Evolutionary conservation across 2,329 filamentous ascomycete species (phyloP).

Genomic region (Pestalotiopsis sp.): DNA sequence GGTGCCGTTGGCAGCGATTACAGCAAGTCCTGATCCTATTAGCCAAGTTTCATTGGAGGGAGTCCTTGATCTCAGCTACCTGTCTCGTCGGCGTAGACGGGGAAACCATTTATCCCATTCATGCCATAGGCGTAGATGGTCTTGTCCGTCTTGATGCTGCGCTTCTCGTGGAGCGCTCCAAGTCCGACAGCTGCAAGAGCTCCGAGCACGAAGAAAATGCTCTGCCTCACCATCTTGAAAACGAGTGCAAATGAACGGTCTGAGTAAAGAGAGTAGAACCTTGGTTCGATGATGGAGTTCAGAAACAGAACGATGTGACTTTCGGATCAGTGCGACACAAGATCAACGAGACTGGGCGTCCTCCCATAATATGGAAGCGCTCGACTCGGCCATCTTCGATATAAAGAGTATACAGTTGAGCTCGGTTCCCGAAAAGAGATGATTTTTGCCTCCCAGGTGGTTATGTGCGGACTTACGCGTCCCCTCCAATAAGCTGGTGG

Average conservation of each 20-base stretch:
- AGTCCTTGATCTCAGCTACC: background rate
- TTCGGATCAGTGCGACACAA: background rate
- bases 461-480: background rate
- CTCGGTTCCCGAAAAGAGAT: background rate
- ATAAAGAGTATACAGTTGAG: background rate
- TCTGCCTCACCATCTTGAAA: background rate
- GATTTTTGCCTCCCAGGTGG: background rate
- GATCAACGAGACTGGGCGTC: background rate
- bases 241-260: background rate
- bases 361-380: background rate
- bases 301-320: background rate
- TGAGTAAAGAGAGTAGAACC: background rate
- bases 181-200: background rate
- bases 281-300: background rate
- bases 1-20: background rate
- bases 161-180: background rate
- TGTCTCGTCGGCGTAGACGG: background rate
- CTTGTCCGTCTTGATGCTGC: background rate
- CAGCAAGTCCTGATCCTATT: background rate
- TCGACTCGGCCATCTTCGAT: background rate
- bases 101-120: background rate
- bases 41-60: background rate
- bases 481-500: background rate
- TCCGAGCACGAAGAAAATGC: background rate
- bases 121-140: slow-evolving; percentile 1